Conservation (phyloP, 2,329 filamentous ascomycete species). For the Pseudogymnoascus pannorum region DNA sequence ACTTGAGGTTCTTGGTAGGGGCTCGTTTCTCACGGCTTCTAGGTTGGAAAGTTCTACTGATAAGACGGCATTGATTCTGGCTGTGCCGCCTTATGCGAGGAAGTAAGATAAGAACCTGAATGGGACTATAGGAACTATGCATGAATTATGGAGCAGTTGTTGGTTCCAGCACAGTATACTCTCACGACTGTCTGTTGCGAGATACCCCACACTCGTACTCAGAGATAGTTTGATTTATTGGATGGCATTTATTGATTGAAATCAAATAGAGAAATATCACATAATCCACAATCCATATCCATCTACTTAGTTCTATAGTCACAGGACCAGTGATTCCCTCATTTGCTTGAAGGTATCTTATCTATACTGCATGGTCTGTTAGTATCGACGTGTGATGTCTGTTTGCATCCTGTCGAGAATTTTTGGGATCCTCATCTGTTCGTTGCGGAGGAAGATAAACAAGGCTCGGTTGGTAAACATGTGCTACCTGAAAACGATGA, state of each 20-base stretch:
- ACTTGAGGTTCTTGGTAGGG: not conserved
- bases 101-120: too few relatives aligned
- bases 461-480: not conserved
- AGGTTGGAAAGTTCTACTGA: not conserved
- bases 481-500: not conserved
- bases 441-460: not conserved
- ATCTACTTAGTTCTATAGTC: not conserved
- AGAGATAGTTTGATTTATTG: not conserved
- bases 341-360: not conserved
- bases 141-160: not conserved
- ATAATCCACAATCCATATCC: not conserved
- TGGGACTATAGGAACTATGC: too few relatives aligned
- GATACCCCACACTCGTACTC: not conserved
- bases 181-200: not conserved
- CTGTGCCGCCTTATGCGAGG: too few relatives aligned
- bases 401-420: not conserved
- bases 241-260: not conserved
- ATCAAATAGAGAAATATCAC: not conserved
- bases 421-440: not conserved
- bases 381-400: not conserved
- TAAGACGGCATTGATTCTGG: not conserved
- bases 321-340: not conserved
- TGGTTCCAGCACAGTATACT: not conserved
- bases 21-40: not conserved
- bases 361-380: not conserved